phyloP scores from a whole-genome alignment of 768 basidiomycete species.

The Solioccasus polychromus region DNA sequence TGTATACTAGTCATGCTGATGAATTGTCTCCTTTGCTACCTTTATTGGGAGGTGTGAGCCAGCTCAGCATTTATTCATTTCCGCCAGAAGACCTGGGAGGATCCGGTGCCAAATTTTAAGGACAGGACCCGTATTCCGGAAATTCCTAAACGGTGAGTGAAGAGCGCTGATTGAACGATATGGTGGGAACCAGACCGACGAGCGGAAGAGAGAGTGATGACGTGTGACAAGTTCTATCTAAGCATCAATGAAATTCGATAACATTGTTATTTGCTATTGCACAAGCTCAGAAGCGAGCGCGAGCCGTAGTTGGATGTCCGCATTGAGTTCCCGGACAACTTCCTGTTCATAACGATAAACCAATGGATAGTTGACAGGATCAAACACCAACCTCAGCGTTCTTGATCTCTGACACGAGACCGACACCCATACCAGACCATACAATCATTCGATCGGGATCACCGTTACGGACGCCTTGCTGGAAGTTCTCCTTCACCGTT shows the following conservation, averaged over 20 bases:
- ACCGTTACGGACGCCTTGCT: constrained; percentile 40
- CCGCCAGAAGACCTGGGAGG: constrained; percentile 11
- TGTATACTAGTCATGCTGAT: constrained; percentile 19
- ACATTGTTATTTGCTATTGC: constrained; percentile 16
- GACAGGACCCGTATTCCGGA: constrained; percentile 9
- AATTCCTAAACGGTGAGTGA: constrained; percentile 7
- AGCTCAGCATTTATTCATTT: constrained; percentile 7
- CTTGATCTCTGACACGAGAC: constrained; percentile 47
- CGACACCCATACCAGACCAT: constrained; percentile 71
- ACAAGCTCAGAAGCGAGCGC: constrained; percentile 24
- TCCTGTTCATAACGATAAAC: constrained; percentile 38
- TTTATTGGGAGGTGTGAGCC: background rate
- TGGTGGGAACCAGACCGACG: constrained; percentile 15
- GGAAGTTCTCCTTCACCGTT: constrained; percentile 42
- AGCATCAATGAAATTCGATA: constrained; percentile 23
- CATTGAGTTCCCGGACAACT: constrained; percentile 50
- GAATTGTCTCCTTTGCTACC: constrained; percentile 4
- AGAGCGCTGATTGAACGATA: constrained; percentile 12
- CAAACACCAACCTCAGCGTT: constrained; percentile 35
- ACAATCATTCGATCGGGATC: constrained; percentile 53
- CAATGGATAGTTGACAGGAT: background rate
- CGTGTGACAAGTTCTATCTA: constrained; percentile 5
- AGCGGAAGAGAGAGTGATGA: constrained; percentile 4
- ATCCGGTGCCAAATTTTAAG: constrained; percentile 7
- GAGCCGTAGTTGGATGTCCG: constrained; percentile 42